Conservation (phyloP, 208 protist species). For the Trypanosoma platydactyli region DNA sequence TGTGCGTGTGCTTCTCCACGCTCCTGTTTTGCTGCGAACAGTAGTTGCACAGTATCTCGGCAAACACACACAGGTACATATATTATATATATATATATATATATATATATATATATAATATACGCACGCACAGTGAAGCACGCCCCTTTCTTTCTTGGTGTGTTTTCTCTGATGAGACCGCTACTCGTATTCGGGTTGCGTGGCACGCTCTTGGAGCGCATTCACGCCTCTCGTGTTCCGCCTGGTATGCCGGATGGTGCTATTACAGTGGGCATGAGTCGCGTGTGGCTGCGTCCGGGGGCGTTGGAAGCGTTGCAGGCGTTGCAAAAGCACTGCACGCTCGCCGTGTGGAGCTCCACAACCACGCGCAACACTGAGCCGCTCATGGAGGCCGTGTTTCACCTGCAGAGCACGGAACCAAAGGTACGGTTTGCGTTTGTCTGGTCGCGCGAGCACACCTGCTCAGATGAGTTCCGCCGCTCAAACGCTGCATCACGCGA, state of each 20-base stretch:
- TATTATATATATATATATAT: too few species aligned
- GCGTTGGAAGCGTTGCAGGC: conserved; percentile 54
- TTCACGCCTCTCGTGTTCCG: conserved; percentile 63
- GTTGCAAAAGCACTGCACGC: conserved; percentile 71
- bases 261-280: conserved; percentile 68
- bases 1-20: conserved; percentile 14
- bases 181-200: conserved; percentile 84
- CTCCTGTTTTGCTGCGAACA: conserved; percentile 19
- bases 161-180: conserved; percentile 50
- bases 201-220: conserved; percentile 83
- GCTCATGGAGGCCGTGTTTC: conserved; percentile 76
- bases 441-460: conserved; percentile 86
- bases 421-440: conserved; percentile 70
- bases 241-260: conserved; percentile 60
- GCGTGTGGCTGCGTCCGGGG: conserved; percentile 83
- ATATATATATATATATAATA: conserved; percentile 15
- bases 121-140: too few species aligned
- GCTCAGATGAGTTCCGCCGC: conserved; percentile 74
- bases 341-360: conserved; percentile 89
- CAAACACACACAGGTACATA: too few species aligned
- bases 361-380: conserved; percentile 80
- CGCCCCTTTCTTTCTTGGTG: conserved; percentile 1
- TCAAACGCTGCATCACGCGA: conserved; percentile 48
- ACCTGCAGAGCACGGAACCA: conserved; percentile 10
- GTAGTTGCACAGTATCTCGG: too few species aligned